Evolutionary conservation across 805 yeast genomes (phyloP), one percentile per base, ranked within the genome.

Genomic region (Candida berthetii): DNA sequence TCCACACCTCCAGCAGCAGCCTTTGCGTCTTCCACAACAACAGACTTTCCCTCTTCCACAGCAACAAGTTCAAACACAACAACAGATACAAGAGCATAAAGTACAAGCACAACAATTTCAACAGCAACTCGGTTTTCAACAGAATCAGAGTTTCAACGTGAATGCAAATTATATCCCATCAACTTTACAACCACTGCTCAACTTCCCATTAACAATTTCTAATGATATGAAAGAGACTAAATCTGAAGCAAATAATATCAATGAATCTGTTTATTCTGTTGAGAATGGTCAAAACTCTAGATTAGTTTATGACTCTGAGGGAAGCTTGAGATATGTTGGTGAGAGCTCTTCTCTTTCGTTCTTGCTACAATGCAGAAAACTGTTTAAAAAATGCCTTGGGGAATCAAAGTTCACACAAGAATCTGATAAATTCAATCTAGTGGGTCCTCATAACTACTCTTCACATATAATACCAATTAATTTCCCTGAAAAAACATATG

Each of bases 271-370:
- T n/a, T 18, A 15, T 40, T 46, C 31, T 36, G 48, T 38, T 3
- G 50, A 50, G 29, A 43, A 48, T 34, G 60, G 58, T 3, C 48
- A 47, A 36, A 48, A 46, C 33, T 49, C 64, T 20, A 53, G 68
- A 34, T 45, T 66, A 18, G 41, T 69, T 13, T 51, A 53, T 45
- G 72, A 67, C 42, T 55, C 53, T 8, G 57, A 58, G 6, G 71
- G 72, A 0, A 60, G 59, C 19, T 45, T 61, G 15, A 47, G 70
- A 19, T 68, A 66, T 41, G 45, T 69, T 38, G 74, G 74, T 8
- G 74, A 70, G 41, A 60, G 68, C 25, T 65, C 69, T 20, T 66
- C 71, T 0, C 54, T 66, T 10, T 65, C 74, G 2, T 57, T 68
- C 35, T 51, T 71, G 7, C 53, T 65, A 28, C 74, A 71, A 45